These are phyloP conservation scores for Auricularia auricula-judae DNA, from an alignment of 768 basidiomycete genomes.

Conservation along the genomic window DNA sequence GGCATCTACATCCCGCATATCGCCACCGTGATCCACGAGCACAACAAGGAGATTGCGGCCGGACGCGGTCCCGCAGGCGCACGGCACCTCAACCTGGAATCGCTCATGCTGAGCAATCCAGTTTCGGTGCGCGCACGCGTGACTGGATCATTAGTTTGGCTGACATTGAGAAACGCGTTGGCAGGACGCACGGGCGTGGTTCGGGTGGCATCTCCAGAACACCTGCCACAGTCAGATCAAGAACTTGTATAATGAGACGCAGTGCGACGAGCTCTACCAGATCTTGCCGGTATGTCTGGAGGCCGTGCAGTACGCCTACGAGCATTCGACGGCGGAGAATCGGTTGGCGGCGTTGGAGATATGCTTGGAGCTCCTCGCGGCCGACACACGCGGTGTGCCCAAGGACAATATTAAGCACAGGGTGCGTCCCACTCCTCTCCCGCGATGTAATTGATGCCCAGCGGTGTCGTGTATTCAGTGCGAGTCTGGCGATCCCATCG, in stretches of 20 bases:
- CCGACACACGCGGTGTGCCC: slow-evolving; percentile 10
- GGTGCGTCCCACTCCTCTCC: background rate
- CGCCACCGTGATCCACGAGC: slow-evolving; percentile 24
- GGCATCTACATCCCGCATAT: slow-evolving; percentile 26
- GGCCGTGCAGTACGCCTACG: slow-evolving; percentile 1
- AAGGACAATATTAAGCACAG: slow-evolving; percentile 1
- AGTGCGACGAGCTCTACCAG: slow-evolving; percentile 16
- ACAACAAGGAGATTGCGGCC: slow-evolving; percentile 17
- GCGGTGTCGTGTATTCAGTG: background rate
- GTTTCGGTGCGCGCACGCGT: slow-evolving; percentile 5
- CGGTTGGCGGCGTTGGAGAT: slow-evolving; percentile 2
- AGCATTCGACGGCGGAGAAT: slow-evolving; percentile 4
- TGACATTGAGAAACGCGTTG: background rate
- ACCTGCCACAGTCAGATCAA: slow-evolving; percentile 14
- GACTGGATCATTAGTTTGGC: too few relatives aligned
- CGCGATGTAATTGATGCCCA: background rate
- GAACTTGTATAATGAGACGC: slow-evolving; percentile 21
- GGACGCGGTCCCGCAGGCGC: slow-evolving; percentile 13
- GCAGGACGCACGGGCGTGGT: slow-evolving; percentile 19
- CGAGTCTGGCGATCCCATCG: background rate
- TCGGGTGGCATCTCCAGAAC: slow-evolving; percentile 20
- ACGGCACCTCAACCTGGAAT: slow-evolving; percentile 21
- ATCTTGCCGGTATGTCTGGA: slow-evolving; percentile 18
- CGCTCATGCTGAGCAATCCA: slow-evolving; percentile 23
- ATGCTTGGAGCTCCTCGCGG: slow-evolving; percentile 6